Evolutionary conservation across 116 monocot genomes (phyloP).

Genomic region (Papilionanthe hybrid): DNA sequence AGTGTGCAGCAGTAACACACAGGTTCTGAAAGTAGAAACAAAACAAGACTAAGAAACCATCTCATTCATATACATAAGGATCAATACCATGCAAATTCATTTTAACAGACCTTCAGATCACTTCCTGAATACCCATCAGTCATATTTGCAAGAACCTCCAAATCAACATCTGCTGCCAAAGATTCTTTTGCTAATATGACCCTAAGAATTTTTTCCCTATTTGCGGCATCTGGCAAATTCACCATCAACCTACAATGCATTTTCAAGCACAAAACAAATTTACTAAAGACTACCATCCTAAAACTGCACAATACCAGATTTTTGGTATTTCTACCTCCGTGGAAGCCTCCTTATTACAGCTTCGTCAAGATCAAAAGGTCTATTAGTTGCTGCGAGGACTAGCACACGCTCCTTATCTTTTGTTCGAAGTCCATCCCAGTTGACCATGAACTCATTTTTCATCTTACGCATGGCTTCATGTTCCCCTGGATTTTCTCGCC

Average conservation of each 20-base stretch:
- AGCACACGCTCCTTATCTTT: constrained; percentile 96
- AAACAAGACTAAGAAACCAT: neutral
- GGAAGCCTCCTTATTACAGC: constrained; percentile 98
- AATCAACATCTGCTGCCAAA: constrained; percentile 50
- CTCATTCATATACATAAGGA: neutral
- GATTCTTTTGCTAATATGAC: constrained; percentile 96
- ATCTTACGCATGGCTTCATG: constrained; percentile 99
- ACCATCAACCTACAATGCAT: constrained; percentile 74
- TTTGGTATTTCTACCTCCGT: constrained; percentile 42
- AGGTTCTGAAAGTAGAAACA: constrained; percentile 65
- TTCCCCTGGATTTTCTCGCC: constrained; percentile 96
- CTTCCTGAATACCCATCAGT: constrained; percentile 99
- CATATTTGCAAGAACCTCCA: constrained; percentile 81
- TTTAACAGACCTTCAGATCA: constrained; percentile 74
- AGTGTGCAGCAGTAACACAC: constrained; percentile 90
- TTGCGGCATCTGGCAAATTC: constrained; percentile 82
- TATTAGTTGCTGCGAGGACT: constrained; percentile 95
- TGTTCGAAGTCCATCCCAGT: constrained; percentile 98
- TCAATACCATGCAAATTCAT: neutral
- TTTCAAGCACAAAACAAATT: neutral
- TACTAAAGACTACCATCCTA: neutral
- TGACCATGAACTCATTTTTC: constrained; percentile 99
- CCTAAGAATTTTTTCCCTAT: constrained; percentile 84
- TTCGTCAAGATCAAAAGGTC: constrained; percentile 99
- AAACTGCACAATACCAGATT: neutral